Percentiles rank a stretch among this genome's conserved stretches.
Conservation (phyloP, 495 filamentous ascomycete species). For the Aspergillus nanangensis region DNA sequence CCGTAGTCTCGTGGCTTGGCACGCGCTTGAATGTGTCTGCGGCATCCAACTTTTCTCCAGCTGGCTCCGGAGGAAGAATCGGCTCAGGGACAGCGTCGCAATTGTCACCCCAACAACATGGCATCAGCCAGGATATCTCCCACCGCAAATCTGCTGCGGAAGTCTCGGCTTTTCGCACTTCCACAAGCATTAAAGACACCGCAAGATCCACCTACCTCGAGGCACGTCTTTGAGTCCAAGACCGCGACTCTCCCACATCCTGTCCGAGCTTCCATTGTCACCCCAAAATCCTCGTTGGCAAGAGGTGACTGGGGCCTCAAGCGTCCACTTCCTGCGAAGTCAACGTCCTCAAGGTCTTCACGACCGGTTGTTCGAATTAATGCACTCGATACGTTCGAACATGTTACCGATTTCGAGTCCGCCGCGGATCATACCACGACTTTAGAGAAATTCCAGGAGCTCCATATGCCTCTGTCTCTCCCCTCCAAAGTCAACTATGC, state of each 20-base stretch:
- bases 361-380: constrained; percentile 66
- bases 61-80: constrained; percentile 12
- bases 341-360: constrained; percentile 61
- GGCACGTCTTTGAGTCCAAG: constrained; percentile 45
- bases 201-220: constrained; percentile 34
- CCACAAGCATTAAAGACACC: constrained; percentile 51
- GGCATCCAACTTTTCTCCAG: constrained; percentile 36
- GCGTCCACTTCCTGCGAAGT: constrained; percentile 69
- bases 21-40: constrained; percentile 1
- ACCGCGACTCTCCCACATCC: constrained; percentile 74
- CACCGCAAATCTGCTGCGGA: constrained; percentile 59
- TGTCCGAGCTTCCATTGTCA: constrained; percentile 80
- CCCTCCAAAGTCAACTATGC: constrained; percentile 29
- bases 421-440: constrained; percentile 78
- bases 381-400: constrained; percentile 80
- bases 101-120: constrained; percentile 37
- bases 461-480: constrained; percentile 61
- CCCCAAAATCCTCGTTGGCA: constrained; percentile 64
- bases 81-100: constrained; percentile 9
- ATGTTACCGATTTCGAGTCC: constrained; percentile 86
- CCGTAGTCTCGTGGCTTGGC: constrained; percentile 16
- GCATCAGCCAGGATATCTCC: constrained; percentile 49
- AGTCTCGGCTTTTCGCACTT: constrained; percentile 62
- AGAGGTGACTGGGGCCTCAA: constrained; percentile 96
- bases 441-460: constrained; percentile 81